Conservation (phyloP, 78 protist genomes). For the Dictyostelium capitatum region DNA sequence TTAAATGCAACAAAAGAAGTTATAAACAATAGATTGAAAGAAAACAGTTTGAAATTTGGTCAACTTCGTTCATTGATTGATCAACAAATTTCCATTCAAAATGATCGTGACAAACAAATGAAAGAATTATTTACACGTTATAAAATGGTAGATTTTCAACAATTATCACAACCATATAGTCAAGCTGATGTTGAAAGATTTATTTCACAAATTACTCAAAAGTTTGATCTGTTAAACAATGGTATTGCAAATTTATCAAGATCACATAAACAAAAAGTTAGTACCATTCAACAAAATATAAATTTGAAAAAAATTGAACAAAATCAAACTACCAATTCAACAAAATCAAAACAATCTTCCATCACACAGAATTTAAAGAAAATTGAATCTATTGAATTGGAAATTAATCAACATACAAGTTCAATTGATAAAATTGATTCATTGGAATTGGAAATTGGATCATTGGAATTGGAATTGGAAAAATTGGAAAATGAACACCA, state of each 20-base stretch:
- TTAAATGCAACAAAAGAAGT: neutral
- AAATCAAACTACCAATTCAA: neutral
- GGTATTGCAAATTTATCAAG: neutral
- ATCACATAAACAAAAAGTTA: neutral
- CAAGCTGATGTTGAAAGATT: constrained; percentile 2
- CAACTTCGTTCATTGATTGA: neutral
- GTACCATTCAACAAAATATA: neutral
- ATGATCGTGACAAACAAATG: constrained; percentile 38
- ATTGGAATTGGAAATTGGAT: neutral
- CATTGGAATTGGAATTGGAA: neutral
- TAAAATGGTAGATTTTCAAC: neutral
- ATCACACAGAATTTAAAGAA: neutral
- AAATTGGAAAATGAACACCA: neutral
- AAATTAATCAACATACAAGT: neutral
- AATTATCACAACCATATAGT: neutral
- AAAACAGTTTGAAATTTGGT: neutral
- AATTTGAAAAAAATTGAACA: neutral
- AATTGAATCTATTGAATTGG: constrained; percentile 1
- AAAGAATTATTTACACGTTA: constrained; percentile 31
- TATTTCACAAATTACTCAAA: neutral
- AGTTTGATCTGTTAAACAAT: neutral
- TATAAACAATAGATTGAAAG: neutral
- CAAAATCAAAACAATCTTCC: neutral
- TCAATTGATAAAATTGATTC: constrained; percentile 1
- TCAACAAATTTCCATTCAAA: neutral